phyloP scores from a whole-genome alignment of 305 asterid species.

The Rubia balearica region DNA sequence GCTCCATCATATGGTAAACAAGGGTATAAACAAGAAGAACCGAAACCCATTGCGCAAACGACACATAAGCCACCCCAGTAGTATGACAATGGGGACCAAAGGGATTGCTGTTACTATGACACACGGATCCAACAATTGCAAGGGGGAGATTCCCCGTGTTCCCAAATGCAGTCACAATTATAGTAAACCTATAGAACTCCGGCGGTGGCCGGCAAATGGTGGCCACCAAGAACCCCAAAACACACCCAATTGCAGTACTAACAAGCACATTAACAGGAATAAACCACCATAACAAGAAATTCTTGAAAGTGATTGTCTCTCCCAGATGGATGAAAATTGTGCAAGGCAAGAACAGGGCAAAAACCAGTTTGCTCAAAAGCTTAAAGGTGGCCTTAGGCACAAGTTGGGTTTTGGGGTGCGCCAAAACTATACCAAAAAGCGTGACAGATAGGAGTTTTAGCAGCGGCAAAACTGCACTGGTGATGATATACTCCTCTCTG shows the following conservation, averaged over 20 bases:
- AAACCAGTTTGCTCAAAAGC: constrained; percentile 87
- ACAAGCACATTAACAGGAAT: constrained; percentile 77
- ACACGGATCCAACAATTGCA: constrained; percentile 72
- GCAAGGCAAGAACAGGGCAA: constrained; percentile 79
- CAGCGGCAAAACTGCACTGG: constrained; percentile 54
- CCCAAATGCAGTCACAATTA: constrained; percentile 84
- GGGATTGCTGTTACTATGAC: constrained; percentile 56
- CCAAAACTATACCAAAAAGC: constrained; percentile 63
- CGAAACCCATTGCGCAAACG: constrained; percentile 88
- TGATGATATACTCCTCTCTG: constrained; percentile 37
- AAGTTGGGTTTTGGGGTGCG: constrained; percentile 62
- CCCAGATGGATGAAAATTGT: constrained; percentile 75
- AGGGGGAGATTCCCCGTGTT: constrained; percentile 89
- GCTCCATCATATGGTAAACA: constrained; percentile 99
- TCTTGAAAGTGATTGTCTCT: constrained; percentile 59
- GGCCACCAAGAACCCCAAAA: constrained; percentile 62
- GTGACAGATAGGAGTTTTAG: constrained; percentile 70
- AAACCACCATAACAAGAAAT: constrained; percentile 78
- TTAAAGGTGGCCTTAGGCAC: constrained; percentile 82
- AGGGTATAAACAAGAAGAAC: constrained; percentile 82
- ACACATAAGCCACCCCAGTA: constrained; percentile 78
- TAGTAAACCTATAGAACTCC: constrained; percentile 62
- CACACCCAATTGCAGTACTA: constrained; percentile 71
- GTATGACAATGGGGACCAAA: constrained; percentile 59
- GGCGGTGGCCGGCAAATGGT: constrained; percentile 68